phyloP scores from a whole-genome alignment of 768 basidiomycete genomes.

The Leccinum ochraceum region DNA sequence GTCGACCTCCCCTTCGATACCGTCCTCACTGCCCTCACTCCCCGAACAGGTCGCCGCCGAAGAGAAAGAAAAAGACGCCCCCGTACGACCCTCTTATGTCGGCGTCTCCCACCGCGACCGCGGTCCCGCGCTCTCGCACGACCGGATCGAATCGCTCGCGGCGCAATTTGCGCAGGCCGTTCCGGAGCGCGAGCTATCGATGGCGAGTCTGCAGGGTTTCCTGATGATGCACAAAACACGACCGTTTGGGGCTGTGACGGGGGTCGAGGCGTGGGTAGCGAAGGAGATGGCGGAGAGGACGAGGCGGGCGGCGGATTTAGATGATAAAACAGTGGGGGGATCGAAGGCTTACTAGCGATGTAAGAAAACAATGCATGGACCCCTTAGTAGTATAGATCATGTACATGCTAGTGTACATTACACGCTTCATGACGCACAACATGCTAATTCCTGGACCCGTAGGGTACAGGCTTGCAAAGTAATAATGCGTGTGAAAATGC shows the following conservation, averaged over 20 bases:
- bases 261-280: constrained; percentile 49
- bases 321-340: neutral
- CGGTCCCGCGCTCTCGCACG: constrained; percentile 41
- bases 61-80: neutral
- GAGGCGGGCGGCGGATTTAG: neutral
- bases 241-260: constrained; percentile 55
- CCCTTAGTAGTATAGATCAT: neutral
- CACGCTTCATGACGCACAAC: neutral
- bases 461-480: no score
- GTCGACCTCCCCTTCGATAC: neutral
- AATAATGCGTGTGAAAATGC: no score
- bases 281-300: constrained; percentile 34
- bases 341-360: neutral
- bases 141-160: constrained; percentile 49
- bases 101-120: constrained; percentile 35
- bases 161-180: constrained; percentile 54
- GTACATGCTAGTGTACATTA: neutral
- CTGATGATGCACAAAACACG: constrained; percentile 67
- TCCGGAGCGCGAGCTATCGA: constrained; percentile 44
- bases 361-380: neutral
- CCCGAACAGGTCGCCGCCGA: constrained; percentile 22
- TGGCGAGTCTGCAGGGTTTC: constrained; percentile 54
- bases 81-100: constrained; percentile 4
- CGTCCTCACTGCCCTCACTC: neutral
- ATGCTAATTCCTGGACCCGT: neutral